A percentile compares a stretch with the other conserved stretches of the same genome.
phyloP scores from a whole-genome alignment of 2,329 filamentous ascomycete species.

The Fusarium sp. region DNA sequence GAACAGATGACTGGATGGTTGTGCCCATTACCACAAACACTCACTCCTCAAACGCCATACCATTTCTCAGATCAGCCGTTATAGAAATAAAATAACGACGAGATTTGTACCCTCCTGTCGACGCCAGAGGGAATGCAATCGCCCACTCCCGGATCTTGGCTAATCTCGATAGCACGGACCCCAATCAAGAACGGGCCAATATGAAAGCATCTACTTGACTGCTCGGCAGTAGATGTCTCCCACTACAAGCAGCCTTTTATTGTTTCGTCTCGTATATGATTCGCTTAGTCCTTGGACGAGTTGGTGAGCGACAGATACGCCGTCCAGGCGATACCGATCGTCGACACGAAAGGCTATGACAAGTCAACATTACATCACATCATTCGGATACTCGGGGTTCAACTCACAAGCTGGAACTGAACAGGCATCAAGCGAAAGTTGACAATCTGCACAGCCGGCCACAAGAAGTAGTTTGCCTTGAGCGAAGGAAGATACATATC shows the following conservation, averaged over 20 bases:
- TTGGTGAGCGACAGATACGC: constrained; percentile 95
- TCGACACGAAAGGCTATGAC: constrained; percentile 89
- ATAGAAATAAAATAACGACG: background rate
- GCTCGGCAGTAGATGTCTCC: background rate
- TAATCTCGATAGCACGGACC: background rate
- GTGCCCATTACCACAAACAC: background rate
- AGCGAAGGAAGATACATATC: constrained; percentile 95
- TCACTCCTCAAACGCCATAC: constrained; percentile 1
- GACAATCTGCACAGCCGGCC: constrained; percentile 95
- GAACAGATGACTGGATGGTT: constrained; percentile 8
- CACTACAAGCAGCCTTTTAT: background rate
- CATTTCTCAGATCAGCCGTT: background rate
- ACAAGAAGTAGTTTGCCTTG: constrained; percentile 95
- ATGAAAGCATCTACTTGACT: background rate
- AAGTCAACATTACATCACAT: constrained; percentile 11
- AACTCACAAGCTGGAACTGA: constrained; percentile 92
- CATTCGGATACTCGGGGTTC: too few species aligned
- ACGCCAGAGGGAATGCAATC: background rate
- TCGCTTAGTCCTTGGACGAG: constrained; percentile 73
- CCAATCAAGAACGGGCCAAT: background rate
- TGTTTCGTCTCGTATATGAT: background rate
- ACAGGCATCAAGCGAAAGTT: constrained; percentile 97
- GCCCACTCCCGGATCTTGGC: background rate
- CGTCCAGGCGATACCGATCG: constrained; percentile 96
- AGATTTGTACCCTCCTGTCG: background rate